Conservation (phyloP, 2,329 filamentous ascomycete genomes). For the Rhynchosporium graminicola region DNA sequence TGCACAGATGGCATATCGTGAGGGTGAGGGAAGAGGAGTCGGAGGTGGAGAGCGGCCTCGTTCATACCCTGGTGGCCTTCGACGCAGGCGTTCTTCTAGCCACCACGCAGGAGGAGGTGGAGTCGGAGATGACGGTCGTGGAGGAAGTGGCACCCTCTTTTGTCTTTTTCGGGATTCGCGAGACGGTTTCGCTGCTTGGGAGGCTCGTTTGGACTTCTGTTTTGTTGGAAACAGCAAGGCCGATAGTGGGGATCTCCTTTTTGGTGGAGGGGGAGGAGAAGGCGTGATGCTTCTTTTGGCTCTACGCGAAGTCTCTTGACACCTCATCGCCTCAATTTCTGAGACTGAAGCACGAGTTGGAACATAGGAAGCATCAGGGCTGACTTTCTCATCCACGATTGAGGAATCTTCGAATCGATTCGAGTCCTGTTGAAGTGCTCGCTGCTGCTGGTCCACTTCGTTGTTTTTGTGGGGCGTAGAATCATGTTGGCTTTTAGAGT, state of each 20-base stretch:
- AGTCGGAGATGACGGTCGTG: neutral
- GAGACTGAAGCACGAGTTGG: neutral
- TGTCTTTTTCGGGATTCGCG: neutral
- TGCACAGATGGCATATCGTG: neutral
- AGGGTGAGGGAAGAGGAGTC: neutral
- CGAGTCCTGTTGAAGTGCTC: neutral
- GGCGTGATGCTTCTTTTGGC: neutral
- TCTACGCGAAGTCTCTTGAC: neutral
- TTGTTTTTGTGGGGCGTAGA: neutral
- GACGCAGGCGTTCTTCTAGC: conserved; percentile 2
- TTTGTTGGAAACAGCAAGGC: neutral
- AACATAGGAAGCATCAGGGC: neutral
- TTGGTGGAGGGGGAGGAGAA: neutral
- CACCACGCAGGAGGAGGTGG: conserved; percentile 3
- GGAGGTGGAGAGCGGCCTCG: conserved; percentile 1
- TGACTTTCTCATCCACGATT: no score
- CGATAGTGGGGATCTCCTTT: neutral
- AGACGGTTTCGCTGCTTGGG: no score
- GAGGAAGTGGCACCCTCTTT: neutral
- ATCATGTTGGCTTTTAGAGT: neutral
- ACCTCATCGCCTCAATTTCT: no score
- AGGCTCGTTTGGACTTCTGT: neutral
- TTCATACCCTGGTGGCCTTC: neutral
- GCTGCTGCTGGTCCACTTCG: neutral
- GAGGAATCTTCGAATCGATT: neutral